Conservation (phyloP, 495 filamentous ascomycete genomes). For the Aspergillus affinis region DNA sequence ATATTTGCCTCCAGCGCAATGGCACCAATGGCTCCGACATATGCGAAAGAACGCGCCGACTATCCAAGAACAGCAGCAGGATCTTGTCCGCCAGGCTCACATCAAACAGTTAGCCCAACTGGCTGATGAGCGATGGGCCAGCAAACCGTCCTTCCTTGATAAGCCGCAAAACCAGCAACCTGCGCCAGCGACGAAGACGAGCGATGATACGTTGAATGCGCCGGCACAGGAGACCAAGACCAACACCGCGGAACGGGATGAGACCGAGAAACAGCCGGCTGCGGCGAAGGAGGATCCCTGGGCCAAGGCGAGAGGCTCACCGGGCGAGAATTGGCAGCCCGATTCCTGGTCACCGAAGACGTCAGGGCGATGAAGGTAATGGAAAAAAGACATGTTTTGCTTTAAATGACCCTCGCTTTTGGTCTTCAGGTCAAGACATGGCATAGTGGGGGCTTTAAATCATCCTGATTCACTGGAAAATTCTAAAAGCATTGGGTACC, state of each 20-base stretch:
- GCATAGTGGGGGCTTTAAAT: no score
- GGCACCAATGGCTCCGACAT: constrained; percentile 96
- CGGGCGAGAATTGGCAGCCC: constrained; percentile 77
- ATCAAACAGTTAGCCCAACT: constrained; percentile 73
- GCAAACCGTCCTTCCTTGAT: constrained; percentile 66
- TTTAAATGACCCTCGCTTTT: no score
- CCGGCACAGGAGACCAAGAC: constrained; percentile 23
- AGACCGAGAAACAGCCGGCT: constrained; percentile 21
- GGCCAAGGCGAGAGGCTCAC: constrained; percentile 51
- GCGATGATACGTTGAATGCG: constrained; percentile 31
- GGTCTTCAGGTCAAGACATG: no score
- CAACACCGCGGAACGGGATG: constrained; percentile 9
- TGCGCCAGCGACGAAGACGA: constrained; percentile 34
- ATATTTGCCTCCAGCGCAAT: constrained; percentile 60
- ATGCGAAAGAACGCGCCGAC: constrained; percentile 69
- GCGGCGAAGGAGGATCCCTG: constrained; percentile 60
- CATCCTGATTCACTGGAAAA: not conserved
- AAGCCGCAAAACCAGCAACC: constrained; percentile 50
- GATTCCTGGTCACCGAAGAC: constrained; percentile 62
- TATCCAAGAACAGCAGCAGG: constrained; percentile 70
- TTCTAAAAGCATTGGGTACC: not conserved
- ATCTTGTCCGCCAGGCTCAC: constrained; percentile 63
- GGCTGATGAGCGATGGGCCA: constrained; percentile 84
- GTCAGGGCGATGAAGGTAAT: constrained; percentile 29
- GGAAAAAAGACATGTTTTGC: not conserved